Percentiles rank a stretch among this genome's conserved stretches.
Evolutionary conservation across 306 rosid genomes (phyloP).

Genomic region (Acacia melanoxylon): DNA sequence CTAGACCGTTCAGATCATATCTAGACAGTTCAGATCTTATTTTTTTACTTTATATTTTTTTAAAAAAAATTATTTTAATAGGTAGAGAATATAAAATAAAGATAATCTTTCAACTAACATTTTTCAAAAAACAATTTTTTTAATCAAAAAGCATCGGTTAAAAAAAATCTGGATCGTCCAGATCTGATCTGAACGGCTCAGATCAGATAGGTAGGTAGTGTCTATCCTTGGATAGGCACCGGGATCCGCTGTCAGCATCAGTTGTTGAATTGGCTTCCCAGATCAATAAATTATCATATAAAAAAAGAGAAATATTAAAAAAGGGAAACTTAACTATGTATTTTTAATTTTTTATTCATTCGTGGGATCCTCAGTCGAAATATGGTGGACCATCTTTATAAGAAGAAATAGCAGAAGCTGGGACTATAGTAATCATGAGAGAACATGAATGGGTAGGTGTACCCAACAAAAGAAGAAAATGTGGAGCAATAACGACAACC

Average conservation of each 20-base stretch:
- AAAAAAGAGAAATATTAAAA: background rate
- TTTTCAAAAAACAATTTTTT: too few relatives aligned
- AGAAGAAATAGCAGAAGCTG: background rate
- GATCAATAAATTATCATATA: background rate
- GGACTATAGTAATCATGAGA: background rate
- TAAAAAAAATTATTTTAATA: too few relatives aligned
- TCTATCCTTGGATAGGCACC: too few relatives aligned
- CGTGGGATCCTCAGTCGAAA: background rate
- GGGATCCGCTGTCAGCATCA: conserved; percentile 2
- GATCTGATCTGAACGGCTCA: too few relatives aligned
- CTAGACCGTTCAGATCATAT: too few relatives aligned
- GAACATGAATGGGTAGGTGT: background rate
- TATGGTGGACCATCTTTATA: background rate
- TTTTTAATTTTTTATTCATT: background rate
- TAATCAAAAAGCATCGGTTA: too few relatives aligned
- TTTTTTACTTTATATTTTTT: too few relatives aligned
- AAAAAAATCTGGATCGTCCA: too few relatives aligned
- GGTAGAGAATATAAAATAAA: too few relatives aligned
- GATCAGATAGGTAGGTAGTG: too few relatives aligned
- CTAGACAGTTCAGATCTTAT: too few relatives aligned
- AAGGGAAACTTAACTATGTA: background rate
- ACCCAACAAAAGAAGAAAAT: background rate
- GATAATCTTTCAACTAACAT: too few relatives aligned
- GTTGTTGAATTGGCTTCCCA: background rate
- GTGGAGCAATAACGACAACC: background rate